Conservation (phyloP, 139 green algal genomes). For the Edaphochlamys debaryana region DNA sequence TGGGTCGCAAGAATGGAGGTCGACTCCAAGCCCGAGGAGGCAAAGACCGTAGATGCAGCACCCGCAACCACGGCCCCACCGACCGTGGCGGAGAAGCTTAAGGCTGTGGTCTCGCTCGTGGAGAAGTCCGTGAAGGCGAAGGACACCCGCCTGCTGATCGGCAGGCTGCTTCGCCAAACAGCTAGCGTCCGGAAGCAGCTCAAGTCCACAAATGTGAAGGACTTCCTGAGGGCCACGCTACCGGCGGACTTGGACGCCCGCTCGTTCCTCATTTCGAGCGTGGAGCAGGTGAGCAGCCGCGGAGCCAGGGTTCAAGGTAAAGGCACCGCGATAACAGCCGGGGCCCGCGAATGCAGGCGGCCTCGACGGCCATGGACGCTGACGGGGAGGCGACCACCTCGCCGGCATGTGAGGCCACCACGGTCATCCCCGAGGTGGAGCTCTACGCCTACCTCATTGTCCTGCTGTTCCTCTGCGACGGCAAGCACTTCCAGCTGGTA, state of each 20-base stretch:
- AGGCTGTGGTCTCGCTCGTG: conserved; percentile 62
- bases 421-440: conserved; percentile 85
- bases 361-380: conserved; percentile 52
- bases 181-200: conserved; percentile 73
- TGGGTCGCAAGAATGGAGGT: conserved; percentile 3
- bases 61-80: background rate
- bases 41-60: conserved; percentile 1
- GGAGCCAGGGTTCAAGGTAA: too few relatives aligned
- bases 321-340: too few relatives aligned
- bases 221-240: conserved; percentile 65
- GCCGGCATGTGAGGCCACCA: conserved; percentile 9
- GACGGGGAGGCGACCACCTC: conserved; percentile 35
- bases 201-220: conserved; percentile 54
- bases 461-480: conserved; percentile 83
- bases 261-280: conserved; percentile 48
- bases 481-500: conserved; percentile 77
- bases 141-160: conserved; percentile 80
- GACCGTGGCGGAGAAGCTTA: conserved; percentile 46
- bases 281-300: conserved; percentile 59
- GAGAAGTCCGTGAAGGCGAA: conserved; percentile 85
- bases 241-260: conserved; percentile 43
- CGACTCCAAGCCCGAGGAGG: conserved; percentile 22
- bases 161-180: conserved; percentile 80
- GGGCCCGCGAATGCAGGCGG: background rate
- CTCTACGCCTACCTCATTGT: conserved; percentile 85